Percentiles rank a stretch among this genome's conserved stretches.
Evolutionary conservation across 2,329 filamentous ascomycete species (phyloP).

Genomic region (Alternaria postmessia): DNA sequence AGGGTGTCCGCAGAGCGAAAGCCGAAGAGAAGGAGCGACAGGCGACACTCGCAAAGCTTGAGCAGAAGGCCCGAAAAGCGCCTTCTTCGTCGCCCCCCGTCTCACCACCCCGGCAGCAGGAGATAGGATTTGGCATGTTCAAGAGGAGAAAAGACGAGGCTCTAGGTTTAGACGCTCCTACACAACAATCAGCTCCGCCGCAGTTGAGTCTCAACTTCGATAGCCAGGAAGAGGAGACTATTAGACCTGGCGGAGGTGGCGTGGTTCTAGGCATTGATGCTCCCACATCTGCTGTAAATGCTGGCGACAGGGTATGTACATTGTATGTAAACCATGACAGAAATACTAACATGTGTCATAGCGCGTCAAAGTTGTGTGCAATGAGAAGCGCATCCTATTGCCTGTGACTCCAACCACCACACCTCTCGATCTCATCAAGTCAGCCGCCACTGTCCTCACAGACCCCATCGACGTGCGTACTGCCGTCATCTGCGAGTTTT

Average conservation of each 20-base stretch:
- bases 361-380: constrained; percentile 77
- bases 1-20: constrained; percentile 38
- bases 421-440: constrained; percentile 73
- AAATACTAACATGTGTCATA: constrained; percentile 45
- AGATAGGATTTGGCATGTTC: constrained; percentile 44
- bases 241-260: constrained; percentile 56
- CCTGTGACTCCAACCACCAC: constrained; percentile 78
- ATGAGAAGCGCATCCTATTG: constrained; percentile 73
- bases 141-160: constrained; percentile 45
- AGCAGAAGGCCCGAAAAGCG: constrained; percentile 34
- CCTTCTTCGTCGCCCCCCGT: constrained; percentile 32
- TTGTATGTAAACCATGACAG: neutral
- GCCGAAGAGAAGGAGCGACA: constrained; percentile 35
- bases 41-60: constrained; percentile 30
- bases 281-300: constrained; percentile 81
- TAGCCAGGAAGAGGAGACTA: constrained; percentile 42
- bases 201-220: constrained; percentile 31
- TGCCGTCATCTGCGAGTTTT: constrained; percentile 80
- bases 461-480: constrained; percentile 70
- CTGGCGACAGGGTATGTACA: constrained; percentile 73
- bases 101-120: constrained; percentile 44
- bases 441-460: constrained; percentile 69
- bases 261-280: constrained; percentile 71
- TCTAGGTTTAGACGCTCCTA: constrained; percentile 30
- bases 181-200: constrained; percentile 26